Base-by-base conservation (phyloP, 116 monocot genomes). In the Zostera marina region DNA sequence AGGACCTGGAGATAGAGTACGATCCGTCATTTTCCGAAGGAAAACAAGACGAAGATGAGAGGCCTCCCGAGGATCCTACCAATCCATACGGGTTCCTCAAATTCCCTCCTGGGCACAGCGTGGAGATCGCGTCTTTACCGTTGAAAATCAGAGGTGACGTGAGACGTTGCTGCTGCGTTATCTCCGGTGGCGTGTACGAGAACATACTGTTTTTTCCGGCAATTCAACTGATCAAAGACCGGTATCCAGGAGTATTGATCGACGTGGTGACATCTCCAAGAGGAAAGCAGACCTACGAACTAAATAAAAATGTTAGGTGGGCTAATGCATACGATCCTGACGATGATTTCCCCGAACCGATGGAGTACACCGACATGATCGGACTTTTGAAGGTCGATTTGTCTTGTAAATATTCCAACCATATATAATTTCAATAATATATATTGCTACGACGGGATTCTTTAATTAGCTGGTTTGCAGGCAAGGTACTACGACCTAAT, bases 291-390 rank as follows among this genome's bases (percentile, higher is more conserved):
- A 62, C 76, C 0, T 92, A 92, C 47, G 92, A 92, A 76, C 22
- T 92, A 5, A 78, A 81, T 47, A 91, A 92, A 76, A 92, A 92
- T 60, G 92, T 92, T 38, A 70, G 92, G 76, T 87, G 81, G 78
- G 87, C 92, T 0, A 62, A 66, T 70, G 87, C 56, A 0, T 87
- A 76, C 38, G 92, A 92, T 68, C 75, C 68, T 0, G 92, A 92
- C 17, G 70, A 68, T 9, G 69, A 74, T 42, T 83, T 73, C 61
- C 83, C 83, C 0, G 92, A 76, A 10, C 87, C 87, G 0, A 74
- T 74, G 11, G 92, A 92, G 60, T 92, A 92, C 51, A 72, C 72
- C 9, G 83, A 92, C 62, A 87, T 87, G 92, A 38, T 92, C 8
- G 83, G 83, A 0, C 54, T 78, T 7, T 45, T 83, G 3, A 83